Base-by-base conservation (phyloP, 2,329 filamentous ascomycete genomes). In the Pestalotiopsis sp. region DNA sequence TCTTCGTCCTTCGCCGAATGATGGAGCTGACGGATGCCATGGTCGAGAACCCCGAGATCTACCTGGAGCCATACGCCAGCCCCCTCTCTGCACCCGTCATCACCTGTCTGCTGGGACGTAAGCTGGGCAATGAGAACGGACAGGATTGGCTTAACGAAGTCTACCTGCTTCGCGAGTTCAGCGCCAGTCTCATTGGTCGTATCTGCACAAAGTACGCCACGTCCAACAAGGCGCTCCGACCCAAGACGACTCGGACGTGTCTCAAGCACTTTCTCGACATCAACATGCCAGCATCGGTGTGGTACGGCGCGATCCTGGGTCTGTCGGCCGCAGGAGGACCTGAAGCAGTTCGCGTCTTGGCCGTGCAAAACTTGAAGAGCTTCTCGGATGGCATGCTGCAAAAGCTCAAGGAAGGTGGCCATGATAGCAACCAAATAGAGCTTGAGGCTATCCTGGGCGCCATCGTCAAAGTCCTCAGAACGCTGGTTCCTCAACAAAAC, bases 201-300 rank as follows among this genome's bases (percentile, higher is more conserved):
- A 93, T 99, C 52, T 91, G 93, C 3, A 88, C 87, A 71, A 95
- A 95, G 76, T 98, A 97, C 82, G 90, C 92, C 5, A 87, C 90
- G 31, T 92, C 91, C 4, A 97, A 95, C 68, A 90, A 92, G 58
- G 91, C 94, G 14, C 88, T 98, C 31, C 93, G 94, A 68, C 91
- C 95, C 2, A 93, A 97, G 71, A 91, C 99, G 38, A 95, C 94
- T 3, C 89, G 96, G n/a, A 96, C 95, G 0, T 98, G 94, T 76
- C 87, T 98, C 41, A 97, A 97, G 82, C 91, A 92, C 75, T 95
- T 98, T 80, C 87, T 99, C 38, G 95, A 98, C 75, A 93, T 94
- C 0, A 90, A 91, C 58, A 94, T 95, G 76, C 91, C 94, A 0
- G 88, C 94, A 0, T 90, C 93, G 1, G 92, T 95, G 1, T 93